Evolutionary conservation across 1,139 yeast species (phyloP), one percentile per base, ranked within the genome.

Genomic region (Candida anutae): DNA sequence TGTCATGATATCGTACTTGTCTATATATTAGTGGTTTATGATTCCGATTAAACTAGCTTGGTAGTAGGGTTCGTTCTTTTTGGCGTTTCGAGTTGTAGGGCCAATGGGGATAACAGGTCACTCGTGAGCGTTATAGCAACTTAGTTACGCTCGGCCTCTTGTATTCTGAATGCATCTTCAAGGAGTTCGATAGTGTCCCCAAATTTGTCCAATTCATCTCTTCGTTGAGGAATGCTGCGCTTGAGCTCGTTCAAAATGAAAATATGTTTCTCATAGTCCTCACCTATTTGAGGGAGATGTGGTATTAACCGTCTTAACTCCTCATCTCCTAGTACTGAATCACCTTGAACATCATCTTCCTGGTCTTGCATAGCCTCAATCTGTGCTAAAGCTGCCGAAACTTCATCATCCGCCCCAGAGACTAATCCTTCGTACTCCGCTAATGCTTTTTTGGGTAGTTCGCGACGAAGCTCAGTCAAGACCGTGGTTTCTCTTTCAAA

Each of bases 401-500:
- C 62, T 28, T 56, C 57, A 4, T 34, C 33, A 35, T 65, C 70
- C 0, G 62, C 51, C 5, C 37, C 35, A 8, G 32, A 31, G 3
- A 60, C 55, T 22, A 64, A 39, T 16, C 45, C 39, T 11, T 48
- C 43, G 35, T 62, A 64, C 16, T 43, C 45, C 9, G 39, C 39
- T 10, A 40, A 40, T 5, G 62, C 58, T 31, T 43, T 43, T 9
- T 37, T 37, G 0, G 84, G 85, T n/a, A 69, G 54, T n/a, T 60
- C 61, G 28, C 72, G 56, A 27, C 85, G 53, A 30, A 74, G 48
- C 21, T 55, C 53, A 0, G 82, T 66, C 16, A 75, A 64, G 29
- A 58, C 63, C 2, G 70, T 63, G 0, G 81, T 71, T 36, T 71
- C 73, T 26, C 62, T 65, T 37, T 79, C 87, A 33, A 78, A 74